Evolutionary conservation across 2,329 filamentous ascomycete species (phyloP).

Genomic region (Aschersonia sp.): DNA sequence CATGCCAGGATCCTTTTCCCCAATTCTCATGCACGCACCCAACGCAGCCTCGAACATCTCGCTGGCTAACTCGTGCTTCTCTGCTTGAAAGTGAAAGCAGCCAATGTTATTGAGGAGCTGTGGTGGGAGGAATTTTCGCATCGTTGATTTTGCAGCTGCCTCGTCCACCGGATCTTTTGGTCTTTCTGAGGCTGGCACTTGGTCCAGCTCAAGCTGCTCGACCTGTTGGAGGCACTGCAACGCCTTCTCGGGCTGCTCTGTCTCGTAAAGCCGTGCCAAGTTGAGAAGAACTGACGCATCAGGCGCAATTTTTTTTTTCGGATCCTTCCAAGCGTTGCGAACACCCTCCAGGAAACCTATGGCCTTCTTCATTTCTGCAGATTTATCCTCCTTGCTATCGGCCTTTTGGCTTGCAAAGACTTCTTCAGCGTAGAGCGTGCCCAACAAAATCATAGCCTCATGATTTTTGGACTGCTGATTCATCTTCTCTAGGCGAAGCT

Average conservation of each 20-base stretch:
- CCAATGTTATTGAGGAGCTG: conserved; percentile 95
- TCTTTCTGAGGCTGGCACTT: conserved; percentile 56
- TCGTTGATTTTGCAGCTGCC: conserved; percentile 39
- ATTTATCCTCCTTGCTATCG: conserved; percentile 74
- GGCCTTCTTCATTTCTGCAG: conserved; percentile 72
- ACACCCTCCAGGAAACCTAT: conserved; percentile 74
- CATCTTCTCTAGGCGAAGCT: conserved; percentile 88
- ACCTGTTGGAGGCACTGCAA: conserved; percentile 85
- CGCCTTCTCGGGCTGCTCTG: conserved; percentile 74
- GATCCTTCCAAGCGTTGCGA: conserved; percentile 79
- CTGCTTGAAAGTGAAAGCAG: conserved; percentile 83
- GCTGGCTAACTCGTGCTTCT: conserved; percentile 66
- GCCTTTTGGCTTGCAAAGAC: conserved; percentile 66
- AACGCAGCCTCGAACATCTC: conserved; percentile 88
- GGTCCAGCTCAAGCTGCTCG: conserved; percentile 75
- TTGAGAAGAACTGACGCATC: conserved; percentile 86
- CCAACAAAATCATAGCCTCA: conserved; percentile 85
- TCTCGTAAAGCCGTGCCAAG: conserved; percentile 81
- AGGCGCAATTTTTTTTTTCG: conserved; percentile 67
- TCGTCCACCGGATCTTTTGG: conserved; percentile 43
- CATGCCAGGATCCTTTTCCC: conserved; percentile 57
- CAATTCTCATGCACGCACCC: conserved; percentile 70
- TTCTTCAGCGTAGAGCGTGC: conserved; percentile 87
- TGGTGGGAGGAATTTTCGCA: conserved; percentile 71
- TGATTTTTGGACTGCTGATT: conserved; percentile 70